Conservation (phyloP, 1,139 yeast species). For the Pichia sp. region DNA sequence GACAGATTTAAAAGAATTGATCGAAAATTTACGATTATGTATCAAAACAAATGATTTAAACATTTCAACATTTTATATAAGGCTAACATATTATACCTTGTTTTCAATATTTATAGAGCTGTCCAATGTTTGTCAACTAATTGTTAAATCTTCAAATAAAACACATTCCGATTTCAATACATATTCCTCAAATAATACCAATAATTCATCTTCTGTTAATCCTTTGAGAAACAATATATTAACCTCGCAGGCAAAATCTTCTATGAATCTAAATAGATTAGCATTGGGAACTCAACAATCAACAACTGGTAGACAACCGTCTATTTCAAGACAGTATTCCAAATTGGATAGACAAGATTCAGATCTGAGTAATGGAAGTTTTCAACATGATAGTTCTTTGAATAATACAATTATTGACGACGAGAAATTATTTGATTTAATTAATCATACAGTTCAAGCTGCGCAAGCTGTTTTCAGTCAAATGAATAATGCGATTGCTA, state of each 20-base stretch:
- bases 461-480: slow-evolving; percentile 80
- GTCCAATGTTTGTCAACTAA: slow-evolving; percentile 59
- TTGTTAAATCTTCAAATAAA: slow-evolving; percentile 35
- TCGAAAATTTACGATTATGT: slow-evolving; percentile 19
- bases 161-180: neutral
- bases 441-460: slow-evolving; percentile 64
- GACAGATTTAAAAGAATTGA: slow-evolving; percentile 19
- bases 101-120: slow-evolving; percentile 74
- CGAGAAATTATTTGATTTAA: slow-evolving; percentile 67
- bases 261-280: slow-evolving; percentile 7
- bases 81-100: slow-evolving; percentile 67
- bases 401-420: slow-evolving; percentile 48
- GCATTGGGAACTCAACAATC: slow-evolving; percentile 7
- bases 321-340: slow-evolving; percentile 26
- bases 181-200: neutral
- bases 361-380: slow-evolving; percentile 19
- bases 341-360: slow-evolving; percentile 29
- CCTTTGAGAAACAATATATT: too few relatives aligned
- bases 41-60: slow-evolving; percentile 12
- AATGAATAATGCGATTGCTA: slow-evolving; percentile 68
- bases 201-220: too few relatives aligned
- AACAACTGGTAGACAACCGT: slow-evolving; percentile 4
- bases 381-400: slow-evolving; percentile 6
- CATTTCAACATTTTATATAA: slow-evolving; percentile 30
- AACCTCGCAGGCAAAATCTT: slow-evolving; percentile 15